Percentiles rank a stretch among this genome's conserved stretches.
Conservation (phyloP, 305 asterid genomes). For the Fraxinus dipetala region DNA sequence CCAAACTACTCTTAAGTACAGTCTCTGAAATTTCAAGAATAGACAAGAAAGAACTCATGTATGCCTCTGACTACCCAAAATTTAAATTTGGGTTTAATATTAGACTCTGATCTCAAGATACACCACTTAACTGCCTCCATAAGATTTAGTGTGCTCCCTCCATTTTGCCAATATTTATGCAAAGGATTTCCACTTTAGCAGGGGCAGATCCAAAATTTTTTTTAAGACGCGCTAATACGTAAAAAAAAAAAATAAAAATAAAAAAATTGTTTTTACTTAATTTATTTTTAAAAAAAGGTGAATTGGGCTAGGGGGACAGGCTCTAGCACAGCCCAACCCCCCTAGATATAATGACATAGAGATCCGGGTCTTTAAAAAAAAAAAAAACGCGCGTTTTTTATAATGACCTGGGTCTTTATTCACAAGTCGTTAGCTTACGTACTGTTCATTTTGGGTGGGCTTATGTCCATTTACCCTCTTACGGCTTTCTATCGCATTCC, state of each 20-base stretch:
- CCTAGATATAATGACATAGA: too few relatives aligned
- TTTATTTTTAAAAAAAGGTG: background rate
- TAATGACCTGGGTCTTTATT: background rate
- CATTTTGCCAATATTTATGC: background rate
- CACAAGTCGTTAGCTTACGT: background rate
- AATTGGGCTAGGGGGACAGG: background rate
- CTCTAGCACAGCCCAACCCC: background rate
- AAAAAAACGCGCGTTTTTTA: too few relatives aligned
- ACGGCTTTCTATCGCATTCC: background rate
- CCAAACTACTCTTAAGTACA: background rate
- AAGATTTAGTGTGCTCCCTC: background rate
- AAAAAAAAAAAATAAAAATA: too few relatives aligned
- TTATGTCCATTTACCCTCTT: background rate
- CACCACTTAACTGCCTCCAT: background rate
- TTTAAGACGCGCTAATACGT: too few relatives aligned
- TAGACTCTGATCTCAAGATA: background rate
- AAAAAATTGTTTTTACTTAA: background rate
- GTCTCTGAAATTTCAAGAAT: background rate
- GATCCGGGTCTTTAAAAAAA: background rate
- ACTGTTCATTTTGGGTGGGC: background rate
- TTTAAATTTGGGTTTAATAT: background rate
- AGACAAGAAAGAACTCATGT: background rate
- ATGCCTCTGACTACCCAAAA: background rate
- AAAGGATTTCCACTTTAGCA: background rate
- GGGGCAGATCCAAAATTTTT: background rate